These are phyloP conservation scores for Talaromyces sp. DNA, from an alignment of 2,329 filamentous ascomycete species.

Conservation along the genomic window DNA sequence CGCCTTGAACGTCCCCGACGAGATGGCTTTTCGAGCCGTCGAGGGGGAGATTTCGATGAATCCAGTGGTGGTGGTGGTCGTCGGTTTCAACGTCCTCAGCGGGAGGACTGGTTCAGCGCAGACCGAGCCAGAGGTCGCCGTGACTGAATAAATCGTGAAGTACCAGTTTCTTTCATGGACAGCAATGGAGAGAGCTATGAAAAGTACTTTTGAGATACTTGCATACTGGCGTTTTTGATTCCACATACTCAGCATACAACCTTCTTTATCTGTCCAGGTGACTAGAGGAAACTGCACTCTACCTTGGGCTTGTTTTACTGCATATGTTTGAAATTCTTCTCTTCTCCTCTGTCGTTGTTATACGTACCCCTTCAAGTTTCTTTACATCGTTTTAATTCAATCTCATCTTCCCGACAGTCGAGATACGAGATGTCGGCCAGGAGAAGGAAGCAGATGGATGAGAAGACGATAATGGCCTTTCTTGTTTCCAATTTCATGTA, in stretches of 20 bases:
- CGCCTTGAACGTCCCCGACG: background rate
- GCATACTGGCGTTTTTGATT: conserved; percentile 1
- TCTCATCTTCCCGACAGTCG: background rate
- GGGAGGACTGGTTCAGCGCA: conserved; percentile 1
- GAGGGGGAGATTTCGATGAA: background rate
- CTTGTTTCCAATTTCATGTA: conserved; percentile 4
- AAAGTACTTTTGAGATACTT: background rate
- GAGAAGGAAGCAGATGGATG: conserved; percentile 8
- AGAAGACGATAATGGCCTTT: background rate
- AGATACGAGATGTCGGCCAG: conserved; percentile 4
- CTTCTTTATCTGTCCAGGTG: background rate
- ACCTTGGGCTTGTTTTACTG: conserved; percentile 6
- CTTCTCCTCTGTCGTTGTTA: conserved; percentile 16
- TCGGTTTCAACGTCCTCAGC: background rate
- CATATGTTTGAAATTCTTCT: conserved; percentile 2
- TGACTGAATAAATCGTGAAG: background rate
- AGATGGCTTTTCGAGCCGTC: conserved; percentile 4
- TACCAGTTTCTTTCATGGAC: background rate
- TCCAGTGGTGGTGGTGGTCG: background rate
- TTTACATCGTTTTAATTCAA: background rate
- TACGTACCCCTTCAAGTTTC: background rate
- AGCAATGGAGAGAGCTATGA: background rate
- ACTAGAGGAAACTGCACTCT: background rate
- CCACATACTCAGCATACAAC: background rate
- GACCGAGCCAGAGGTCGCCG: background rate